Evolutionary conservation across 2,329 filamentous ascomycete species (phyloP), one percentile per base, ranked within the genome.

Genomic region (Fusarium domesticum): DNA sequence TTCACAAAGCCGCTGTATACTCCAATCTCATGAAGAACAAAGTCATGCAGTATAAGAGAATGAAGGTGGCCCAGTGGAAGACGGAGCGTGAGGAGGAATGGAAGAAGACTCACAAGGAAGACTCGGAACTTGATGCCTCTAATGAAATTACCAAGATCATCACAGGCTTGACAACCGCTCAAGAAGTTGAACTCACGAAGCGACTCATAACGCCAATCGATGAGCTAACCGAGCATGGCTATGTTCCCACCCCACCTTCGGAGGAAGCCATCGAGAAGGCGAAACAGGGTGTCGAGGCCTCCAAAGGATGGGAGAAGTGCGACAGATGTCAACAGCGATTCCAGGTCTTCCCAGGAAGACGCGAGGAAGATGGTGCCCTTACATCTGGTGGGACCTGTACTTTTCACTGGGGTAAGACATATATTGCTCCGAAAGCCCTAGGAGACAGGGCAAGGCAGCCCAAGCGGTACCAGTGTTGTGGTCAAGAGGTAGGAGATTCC

Each of bases 271-370:
- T 96, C 15, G 71, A 78, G 39, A 74, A 77, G 39, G 85, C 89
- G 1, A 78, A 73, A 25, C 74, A 78, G 34, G 89, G 83, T 0
- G 75, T 89, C 0, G 72, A 80, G 37, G 74, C 81, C 6, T 80
- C 85, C 11, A 78, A 81, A 40, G 88, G 88, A 37, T 96, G 85
- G 76, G 93, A 98, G 68, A 77, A 82, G 38, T 98, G 93, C 59
- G 91, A 96, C 60, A 84, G 93, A 16, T 98, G 93, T 67, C 76
- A 76, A 33, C 82, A 83, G 25, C 83, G 92, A 17, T 98, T 98
- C 60, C 89, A 96, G 60, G 89, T 96, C 4, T 97, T 95, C 53
- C 89, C 91, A 0, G 89, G 90, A 4, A 83, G 92, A 33, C 80
- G 90, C 42, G 79, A 84, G 46, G 78, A 84, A 55, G 93, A 95